These are phyloP conservation scores for Psilocybe mexicana DNA, from an alignment of 1,284 basidiomycete species.

Conservation along the genomic window DNA sequence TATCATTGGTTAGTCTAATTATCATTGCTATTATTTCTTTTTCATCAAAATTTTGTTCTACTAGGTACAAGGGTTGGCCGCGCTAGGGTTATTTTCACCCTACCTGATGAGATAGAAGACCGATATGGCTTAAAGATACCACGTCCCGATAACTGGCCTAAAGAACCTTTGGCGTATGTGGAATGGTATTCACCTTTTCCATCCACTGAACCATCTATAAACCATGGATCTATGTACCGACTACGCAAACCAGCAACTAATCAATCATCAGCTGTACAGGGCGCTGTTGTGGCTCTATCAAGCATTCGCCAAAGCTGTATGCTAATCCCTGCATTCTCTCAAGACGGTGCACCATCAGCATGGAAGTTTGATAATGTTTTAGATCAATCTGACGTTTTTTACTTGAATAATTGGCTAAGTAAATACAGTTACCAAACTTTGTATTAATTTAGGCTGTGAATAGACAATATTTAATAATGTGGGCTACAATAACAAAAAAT, in stretches of 20 bases:
- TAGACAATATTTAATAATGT: background rate
- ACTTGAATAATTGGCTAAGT: background rate
- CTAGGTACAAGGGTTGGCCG: conserved; percentile 18
- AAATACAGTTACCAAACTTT: background rate
- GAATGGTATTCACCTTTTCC: conserved; percentile 19
- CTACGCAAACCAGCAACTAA: background rate
- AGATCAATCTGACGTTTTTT: background rate
- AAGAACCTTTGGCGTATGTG: conserved; percentile 18
- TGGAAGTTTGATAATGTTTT: background rate
- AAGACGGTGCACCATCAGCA: background rate
- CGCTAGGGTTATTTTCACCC: conserved; percentile 20
- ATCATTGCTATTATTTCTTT: background rate
- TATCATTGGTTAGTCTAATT: conserved; percentile 9
- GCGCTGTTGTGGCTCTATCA: background rate
- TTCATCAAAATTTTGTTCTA: background rate
- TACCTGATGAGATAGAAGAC: conserved; percentile 8
- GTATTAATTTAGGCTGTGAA: background rate
- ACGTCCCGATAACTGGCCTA: conserved; percentile 12
- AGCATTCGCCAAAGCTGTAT: conserved; percentile 1
- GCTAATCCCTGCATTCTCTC: background rate
- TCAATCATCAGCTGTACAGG: conserved; percentile 1
- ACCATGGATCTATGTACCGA: conserved; percentile 12
- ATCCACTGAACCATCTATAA: background rate
- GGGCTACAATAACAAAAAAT: background rate
- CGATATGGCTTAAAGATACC: background rate